These are phyloP conservation scores for Ascomycota sp. DNA, from an alignment of 2,329 filamentous ascomycete genomes.

Conservation along the genomic window DNA sequence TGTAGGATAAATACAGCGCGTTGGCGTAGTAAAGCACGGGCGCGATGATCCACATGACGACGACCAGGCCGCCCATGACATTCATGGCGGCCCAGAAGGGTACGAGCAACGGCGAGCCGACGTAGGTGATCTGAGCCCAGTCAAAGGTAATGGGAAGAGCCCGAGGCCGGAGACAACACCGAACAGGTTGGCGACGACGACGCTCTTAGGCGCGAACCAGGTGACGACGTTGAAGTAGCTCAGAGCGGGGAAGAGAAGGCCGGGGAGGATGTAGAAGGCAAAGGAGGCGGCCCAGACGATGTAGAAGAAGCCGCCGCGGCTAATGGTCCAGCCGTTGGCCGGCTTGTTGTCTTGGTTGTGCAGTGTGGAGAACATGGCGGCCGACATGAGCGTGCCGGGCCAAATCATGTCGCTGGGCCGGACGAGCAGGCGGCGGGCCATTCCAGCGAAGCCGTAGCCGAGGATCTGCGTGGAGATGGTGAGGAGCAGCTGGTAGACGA, in stretches of 20 bases:
- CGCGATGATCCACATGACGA: conserved; percentile 72
- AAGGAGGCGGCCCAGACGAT: conserved; percentile 51
- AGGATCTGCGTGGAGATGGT: conserved; percentile 74
- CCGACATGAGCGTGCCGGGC: conserved; percentile 75
- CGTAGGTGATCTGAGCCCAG: conserved; percentile 79
- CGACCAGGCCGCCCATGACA: conserved; percentile 56
- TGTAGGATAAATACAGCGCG: conserved; percentile 60
- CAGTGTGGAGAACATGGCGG: conserved; percentile 72
- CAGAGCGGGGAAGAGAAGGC: conserved; percentile 61
- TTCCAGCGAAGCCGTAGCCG: conserved; percentile 69
- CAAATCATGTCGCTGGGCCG: conserved; percentile 80
- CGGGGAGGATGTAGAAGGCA: conserved; percentile 68
- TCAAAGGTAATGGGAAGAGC: conserved; percentile 71
- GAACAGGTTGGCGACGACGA: conserved; percentile 73
- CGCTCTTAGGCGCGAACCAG: conserved; percentile 71
- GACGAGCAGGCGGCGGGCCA: conserved; percentile 64
- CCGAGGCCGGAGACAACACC: conserved; percentile 71
- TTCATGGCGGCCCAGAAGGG: conserved; percentile 79
- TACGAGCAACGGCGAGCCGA: conserved; percentile 64
- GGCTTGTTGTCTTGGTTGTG: conserved; percentile 70
- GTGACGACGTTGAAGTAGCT: conserved; percentile 81
- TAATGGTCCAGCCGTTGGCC: conserved; percentile 66
- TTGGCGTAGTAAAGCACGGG: conserved; percentile 68
- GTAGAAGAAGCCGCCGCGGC: conserved; percentile 69
- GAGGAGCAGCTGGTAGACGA: conserved; percentile 62